These are phyloP conservation scores for Garcia nutans DNA, from an alignment of 345 rosid species.

Conservation along the genomic window DNA sequence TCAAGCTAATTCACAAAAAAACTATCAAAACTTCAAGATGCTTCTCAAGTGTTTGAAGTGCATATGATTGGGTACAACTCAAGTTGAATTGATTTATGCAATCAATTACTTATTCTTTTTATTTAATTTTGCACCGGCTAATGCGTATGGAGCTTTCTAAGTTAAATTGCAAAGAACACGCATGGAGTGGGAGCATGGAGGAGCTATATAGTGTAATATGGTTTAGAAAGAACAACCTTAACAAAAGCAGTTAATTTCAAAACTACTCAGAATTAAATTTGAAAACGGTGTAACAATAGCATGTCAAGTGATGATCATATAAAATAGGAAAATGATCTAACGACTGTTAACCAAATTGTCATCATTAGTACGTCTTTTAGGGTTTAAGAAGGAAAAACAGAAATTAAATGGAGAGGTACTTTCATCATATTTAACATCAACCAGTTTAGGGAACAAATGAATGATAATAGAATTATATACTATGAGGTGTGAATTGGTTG, in stretches of 20 bases:
- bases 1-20: no score
- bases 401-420: background rate
- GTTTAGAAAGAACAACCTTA: background rate
- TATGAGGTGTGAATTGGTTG: conserved; percentile 11
- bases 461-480: background rate
- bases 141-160: no score
- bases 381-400: background rate
- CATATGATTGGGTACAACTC: no score
- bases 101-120: no score
- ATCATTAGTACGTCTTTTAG: background rate
- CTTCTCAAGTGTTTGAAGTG: no score
- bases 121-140: no score
- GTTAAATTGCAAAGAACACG: no score
- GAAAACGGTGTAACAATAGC: background rate
- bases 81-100: no score
- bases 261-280: background rate
- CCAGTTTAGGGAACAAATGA: conserved; percentile 7
- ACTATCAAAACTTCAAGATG: no score
- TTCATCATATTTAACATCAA: background rate
- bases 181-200: no score
- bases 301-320: background rate
- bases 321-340: background rate
- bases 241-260: background rate
- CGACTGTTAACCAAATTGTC: background rate
- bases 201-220: background rate